Evolutionary conservation across 768 basidiomycete species (phyloP), one percentile per base, ranked within the genome.

Genomic region (Phanerodontia chrysosporium): DNA sequence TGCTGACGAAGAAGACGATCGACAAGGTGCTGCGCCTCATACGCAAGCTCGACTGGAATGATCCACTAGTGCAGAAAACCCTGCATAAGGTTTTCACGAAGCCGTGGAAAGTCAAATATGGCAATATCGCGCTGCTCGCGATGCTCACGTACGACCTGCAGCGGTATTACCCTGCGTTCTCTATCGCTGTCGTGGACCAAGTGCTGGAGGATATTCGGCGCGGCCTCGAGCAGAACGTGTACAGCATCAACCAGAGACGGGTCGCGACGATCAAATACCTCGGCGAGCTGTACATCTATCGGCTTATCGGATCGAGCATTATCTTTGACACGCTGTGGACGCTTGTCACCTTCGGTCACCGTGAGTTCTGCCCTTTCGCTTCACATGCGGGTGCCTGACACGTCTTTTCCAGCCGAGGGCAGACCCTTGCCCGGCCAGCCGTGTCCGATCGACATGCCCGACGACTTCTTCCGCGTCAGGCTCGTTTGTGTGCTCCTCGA

Each of bases 11-110:
- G 77, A 92, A 86, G 72, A 94, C 93, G 4, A 89, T 98, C 63
- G 97, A 99, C 73, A 97, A 97, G 69, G 95, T 97, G 10, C 79
- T 98, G 57, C 94, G 92, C 72, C 82, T 97, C 24, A 73, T 98
- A 32, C 86, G 97, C 49, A 98, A 96, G 73, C 80, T 98, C 48
- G 89, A 98, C 66, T 99, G 97, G 97, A 92, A 96, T n/a, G 86
- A 92, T 69, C 71, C 75, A 7, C 61, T 73, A 24, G 68, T 89
- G 29, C 80, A 82, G 39, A 79, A 79, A 27, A 83, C 82, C 24
- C 78, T 98, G 7, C 86, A 89, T 75, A 91, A 92, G 69, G 84
- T 92, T 42, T 99, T 99, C 75, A 92, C 91, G n/a, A 96, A 97
- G 67, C 90, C 96, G 2, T 97, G 96, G 95, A 98, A 98, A 71